These are phyloP conservation scores for Saccharomycopsis synnaedendra DNA, from an alignment of 805 yeast genomes.

Conservation along the genomic window DNA sequence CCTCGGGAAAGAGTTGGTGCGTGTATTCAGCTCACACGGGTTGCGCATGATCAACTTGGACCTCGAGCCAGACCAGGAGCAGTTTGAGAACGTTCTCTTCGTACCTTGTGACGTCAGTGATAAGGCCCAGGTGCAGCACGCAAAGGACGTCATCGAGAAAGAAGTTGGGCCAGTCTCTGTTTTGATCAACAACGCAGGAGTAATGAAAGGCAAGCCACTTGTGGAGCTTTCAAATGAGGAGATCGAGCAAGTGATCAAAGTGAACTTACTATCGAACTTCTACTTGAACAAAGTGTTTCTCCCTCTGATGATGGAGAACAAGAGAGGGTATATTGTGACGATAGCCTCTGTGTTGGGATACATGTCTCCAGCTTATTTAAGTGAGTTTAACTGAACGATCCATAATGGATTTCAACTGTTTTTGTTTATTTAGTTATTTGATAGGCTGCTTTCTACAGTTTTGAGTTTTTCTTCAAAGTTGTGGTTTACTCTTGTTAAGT, in stretches of 20 bases:
- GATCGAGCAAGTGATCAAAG: conserved; percentile 49
- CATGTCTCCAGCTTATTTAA: conserved; percentile 68
- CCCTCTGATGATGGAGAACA: conserved; percentile 52
- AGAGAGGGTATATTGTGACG: conserved; percentile 69
- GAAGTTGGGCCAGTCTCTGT: conserved; percentile 42
- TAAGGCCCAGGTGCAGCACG: conserved; percentile 29
- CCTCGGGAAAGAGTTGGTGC: conserved; percentile 56
- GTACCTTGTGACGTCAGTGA: conserved; percentile 67
- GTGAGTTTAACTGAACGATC: conserved; percentile 10
- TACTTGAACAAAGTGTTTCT: conserved; percentile 59
- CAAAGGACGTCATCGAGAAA: conserved; percentile 29
- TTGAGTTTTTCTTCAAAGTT: not conserved
- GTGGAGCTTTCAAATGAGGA: conserved; percentile 43
- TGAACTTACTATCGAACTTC: conserved; percentile 63
- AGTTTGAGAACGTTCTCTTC: conserved; percentile 26
- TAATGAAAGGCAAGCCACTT: conserved; percentile 45
- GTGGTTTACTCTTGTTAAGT: too few relatives aligned
- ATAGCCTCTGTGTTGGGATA: conserved; percentile 80
- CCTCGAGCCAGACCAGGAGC: conserved; percentile 2
- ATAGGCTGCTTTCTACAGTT: not conserved
- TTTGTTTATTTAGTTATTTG: too few relatives aligned
- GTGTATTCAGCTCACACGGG: conserved; percentile 29
- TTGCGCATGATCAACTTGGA: conserved; percentile 45
- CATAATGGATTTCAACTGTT: too few relatives aligned
- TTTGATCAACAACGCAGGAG: conserved; percentile 80